Conservation (phyloP, 2,329 filamentous ascomycete genomes). For the Epichloe scottii region DNA sequence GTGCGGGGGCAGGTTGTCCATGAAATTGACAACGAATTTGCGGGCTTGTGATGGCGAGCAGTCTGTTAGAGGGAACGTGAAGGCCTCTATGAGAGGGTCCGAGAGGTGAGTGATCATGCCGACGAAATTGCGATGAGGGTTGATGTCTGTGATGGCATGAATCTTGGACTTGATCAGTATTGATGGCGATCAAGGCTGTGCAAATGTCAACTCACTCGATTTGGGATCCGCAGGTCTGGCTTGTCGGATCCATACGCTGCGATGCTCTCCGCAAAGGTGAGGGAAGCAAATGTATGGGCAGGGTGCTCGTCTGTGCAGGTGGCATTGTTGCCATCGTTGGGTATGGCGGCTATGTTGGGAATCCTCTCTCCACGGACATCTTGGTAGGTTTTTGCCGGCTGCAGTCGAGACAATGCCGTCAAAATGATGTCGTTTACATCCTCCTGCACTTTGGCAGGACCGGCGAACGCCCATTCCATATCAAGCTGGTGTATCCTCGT, state of each 20-base stretch:
- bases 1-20: conserved; percentile 50
- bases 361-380: conserved; percentile 33
- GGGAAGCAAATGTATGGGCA: conserved; percentile 20
- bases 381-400: conserved; percentile 44
- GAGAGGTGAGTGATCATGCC: conserved; percentile 60
- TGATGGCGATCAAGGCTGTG: background rate
- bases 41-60: conserved; percentile 39
- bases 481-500: conserved; percentile 48
- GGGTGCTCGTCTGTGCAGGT: conserved; percentile 9
- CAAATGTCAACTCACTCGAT: conserved; percentile 34
- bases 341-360: conserved; percentile 18
- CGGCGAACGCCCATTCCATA: conserved; percentile 83
- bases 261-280: conserved; percentile 46
- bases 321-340: background rate
- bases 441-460: conserved; percentile 25
- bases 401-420: conserved; percentile 15
- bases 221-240: conserved; percentile 70
- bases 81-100: conserved; percentile 61
- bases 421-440: conserved; percentile 25
- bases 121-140: conserved; percentile 47
- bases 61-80: conserved; percentile 50
- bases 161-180: conserved; percentile 36
- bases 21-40: conserved; percentile 54
- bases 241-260: conserved; percentile 76
- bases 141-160: conserved; percentile 46